Conservation (phyloP, 805 yeast species). For the Saturnispora serradocipensis region DNA sequence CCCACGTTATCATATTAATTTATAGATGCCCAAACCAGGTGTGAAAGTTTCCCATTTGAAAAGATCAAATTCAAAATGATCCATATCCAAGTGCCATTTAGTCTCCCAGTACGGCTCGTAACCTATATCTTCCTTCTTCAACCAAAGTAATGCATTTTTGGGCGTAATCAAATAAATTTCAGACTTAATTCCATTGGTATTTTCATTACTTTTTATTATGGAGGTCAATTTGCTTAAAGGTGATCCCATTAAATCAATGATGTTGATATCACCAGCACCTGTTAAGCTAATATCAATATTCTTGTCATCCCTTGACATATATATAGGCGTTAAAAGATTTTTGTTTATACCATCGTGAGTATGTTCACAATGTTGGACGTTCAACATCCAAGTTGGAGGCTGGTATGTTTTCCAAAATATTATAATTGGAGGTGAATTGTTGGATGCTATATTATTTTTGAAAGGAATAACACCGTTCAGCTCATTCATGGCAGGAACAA, state of each 20-base stretch:
- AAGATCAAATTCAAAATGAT: constrained; percentile 53
- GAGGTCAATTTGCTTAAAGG: constrained; percentile 22
- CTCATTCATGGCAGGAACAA: constrained; percentile 53
- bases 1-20: constrained; percentile 7
- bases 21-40: constrained; percentile 61
- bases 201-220: constrained; percentile 1
- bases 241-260: constrained; percentile 41
- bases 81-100: constrained; percentile 55
- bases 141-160: constrained; percentile 18
- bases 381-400: constrained; percentile 82
- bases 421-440: constrained; percentile 27
- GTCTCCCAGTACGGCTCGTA: constrained; percentile 27
- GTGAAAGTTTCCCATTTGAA: constrained; percentile 32
- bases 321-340: constrained; percentile 1
- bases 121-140: background rate
- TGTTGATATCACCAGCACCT: background rate
- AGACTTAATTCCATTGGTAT: background rate
- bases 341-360: constrained; percentile 4
- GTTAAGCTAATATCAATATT: background rate
- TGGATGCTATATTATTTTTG: constrained; percentile 11
- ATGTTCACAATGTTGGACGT: background rate
- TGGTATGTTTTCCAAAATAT: constrained; percentile 93
- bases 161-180: constrained; percentile 23
- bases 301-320: background rate
- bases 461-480: constrained; percentile 18